These are phyloP conservation scores for Pulveroboletus sp. DNA, from an alignment of 768 basidiomycete species.

Conservation along the genomic window DNA sequence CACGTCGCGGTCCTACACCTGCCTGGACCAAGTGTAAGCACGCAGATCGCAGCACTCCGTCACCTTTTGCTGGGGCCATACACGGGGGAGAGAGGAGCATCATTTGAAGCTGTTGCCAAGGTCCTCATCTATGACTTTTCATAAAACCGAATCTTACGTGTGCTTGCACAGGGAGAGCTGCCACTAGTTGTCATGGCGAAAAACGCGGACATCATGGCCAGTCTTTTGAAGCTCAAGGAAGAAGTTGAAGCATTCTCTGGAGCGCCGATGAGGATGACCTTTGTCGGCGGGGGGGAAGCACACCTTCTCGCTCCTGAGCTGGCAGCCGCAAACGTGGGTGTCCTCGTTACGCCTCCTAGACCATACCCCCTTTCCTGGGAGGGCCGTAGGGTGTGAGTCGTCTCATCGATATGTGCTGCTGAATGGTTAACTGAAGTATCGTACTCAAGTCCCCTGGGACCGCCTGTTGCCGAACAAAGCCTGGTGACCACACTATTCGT, in stretches of 20 bases:
- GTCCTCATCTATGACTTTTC: conserved; percentile 21
- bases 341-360: conserved; percentile 63
- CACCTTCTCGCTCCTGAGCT: conserved; percentile 44
- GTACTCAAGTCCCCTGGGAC: conserved; percentile 55
- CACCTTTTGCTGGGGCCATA: conserved; percentile 38
- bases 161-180: conserved; percentile 43
- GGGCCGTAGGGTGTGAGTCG: conserved; percentile 54
- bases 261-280: conserved; percentile 40
- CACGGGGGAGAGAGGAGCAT: conserved; percentile 22
- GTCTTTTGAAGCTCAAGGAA: conserved; percentile 57
- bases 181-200: conserved; percentile 67
- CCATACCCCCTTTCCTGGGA: conserved; percentile 72
- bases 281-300: conserved; percentile 59
- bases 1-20: conserved; percentile 48
- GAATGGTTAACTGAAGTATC: background rate
- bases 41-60: conserved; percentile 58
- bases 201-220: conserved; percentile 75
- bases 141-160: conserved; percentile 5
- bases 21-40: conserved; percentile 50
- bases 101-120: conserved; percentile 37
- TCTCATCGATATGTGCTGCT: background rate
- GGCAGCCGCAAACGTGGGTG: conserved; percentile 59
- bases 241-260: conserved; percentile 44
- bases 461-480: conserved; percentile 63
- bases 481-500: conserved; percentile 60